phyloP scores from a whole-genome alignment of 169 alveolate genomes.

The Eimeria maxima region DNA sequence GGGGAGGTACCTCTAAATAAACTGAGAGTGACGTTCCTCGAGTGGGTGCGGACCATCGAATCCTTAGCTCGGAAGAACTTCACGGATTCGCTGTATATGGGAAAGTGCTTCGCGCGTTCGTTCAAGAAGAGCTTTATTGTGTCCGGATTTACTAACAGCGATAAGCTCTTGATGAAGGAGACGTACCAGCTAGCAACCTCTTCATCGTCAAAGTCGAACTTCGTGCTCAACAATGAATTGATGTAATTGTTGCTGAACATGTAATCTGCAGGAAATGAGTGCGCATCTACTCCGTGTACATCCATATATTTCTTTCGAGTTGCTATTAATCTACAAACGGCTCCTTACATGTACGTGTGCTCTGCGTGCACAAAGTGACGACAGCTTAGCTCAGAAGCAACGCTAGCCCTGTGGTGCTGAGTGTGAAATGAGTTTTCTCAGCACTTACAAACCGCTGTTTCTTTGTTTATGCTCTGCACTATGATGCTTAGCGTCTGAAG shows the following conservation, averaged over 20 bases:
- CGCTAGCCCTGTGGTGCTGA: background rate
- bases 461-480: slow-evolving; percentile 80
- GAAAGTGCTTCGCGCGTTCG: slow-evolving; percentile 78
- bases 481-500: slow-evolving; percentile 82
- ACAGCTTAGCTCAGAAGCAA: background rate
- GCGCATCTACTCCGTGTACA: background rate
- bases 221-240: slow-evolving; percentile 67
- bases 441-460: slow-evolving; percentile 81
- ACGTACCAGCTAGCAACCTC: slow-evolving; percentile 82
- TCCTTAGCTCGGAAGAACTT: slow-evolving; percentile 82
- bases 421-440: background rate
- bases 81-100: slow-evolving; percentile 78
- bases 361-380: background rate
- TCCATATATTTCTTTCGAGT: background rate
- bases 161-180: slow-evolving; percentile 81
- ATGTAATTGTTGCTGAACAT: slow-evolving; percentile 82
- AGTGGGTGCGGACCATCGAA: slow-evolving; percentile 83
- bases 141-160: slow-evolving; percentile 72
- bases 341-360: background rate
- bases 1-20: slow-evolving; percentile 70
- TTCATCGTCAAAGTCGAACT: slow-evolving; percentile 80
- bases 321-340: background rate
- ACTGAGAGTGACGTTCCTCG: slow-evolving; percentile 80
- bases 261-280: slow-evolving; percentile 56
- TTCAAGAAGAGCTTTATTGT: slow-evolving; percentile 81